phyloP scores from a whole-genome alignment of 495 filamentous ascomycete genomes.

The Astrocystis sublimbata region DNA sequence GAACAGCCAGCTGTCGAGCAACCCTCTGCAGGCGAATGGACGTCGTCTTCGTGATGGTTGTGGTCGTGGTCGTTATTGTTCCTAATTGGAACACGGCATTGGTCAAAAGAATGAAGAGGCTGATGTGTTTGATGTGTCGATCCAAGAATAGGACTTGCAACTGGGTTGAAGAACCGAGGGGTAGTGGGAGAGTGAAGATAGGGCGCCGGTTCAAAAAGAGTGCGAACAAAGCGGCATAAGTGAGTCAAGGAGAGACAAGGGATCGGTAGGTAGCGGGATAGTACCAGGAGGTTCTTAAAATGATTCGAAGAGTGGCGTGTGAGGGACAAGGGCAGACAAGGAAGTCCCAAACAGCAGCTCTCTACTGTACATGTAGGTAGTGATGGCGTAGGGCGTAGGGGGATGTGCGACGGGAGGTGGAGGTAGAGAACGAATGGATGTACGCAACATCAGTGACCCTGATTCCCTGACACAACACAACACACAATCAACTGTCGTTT shows the following conservation, averaged over 20 bases:
- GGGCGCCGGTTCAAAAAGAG: neutral
- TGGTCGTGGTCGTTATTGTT: neutral
- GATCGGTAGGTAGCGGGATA: neutral
- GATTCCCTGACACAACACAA: too few relatives aligned
- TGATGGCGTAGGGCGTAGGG: neutral
- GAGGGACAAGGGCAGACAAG: neutral
- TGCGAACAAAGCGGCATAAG: neutral
- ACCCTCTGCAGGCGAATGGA: neutral
- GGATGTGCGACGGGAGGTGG: neutral
- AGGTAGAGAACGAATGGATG: slow-evolving; percentile 10
- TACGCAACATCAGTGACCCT: slow-evolving; percentile 10
- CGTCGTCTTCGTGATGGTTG: neutral
- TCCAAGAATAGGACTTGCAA: neutral
- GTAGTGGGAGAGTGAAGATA: neutral
- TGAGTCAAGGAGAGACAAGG: slow-evolving; percentile 14
- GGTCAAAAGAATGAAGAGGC: neutral
- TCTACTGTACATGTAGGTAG: neutral
- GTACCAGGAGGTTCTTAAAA: neutral
- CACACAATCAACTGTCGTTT: too few relatives aligned
- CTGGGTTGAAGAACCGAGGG: neutral
- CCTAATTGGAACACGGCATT: neutral
- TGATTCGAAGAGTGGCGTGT: slow-evolving; percentile 16
- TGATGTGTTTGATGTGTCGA: neutral
- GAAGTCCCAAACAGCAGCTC: neutral
- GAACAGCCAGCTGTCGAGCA: slow-evolving; percentile 32